Conservation (phyloP, 2,329 filamentous ascomycete genomes). For the Fonsecaea monophora region DNA sequence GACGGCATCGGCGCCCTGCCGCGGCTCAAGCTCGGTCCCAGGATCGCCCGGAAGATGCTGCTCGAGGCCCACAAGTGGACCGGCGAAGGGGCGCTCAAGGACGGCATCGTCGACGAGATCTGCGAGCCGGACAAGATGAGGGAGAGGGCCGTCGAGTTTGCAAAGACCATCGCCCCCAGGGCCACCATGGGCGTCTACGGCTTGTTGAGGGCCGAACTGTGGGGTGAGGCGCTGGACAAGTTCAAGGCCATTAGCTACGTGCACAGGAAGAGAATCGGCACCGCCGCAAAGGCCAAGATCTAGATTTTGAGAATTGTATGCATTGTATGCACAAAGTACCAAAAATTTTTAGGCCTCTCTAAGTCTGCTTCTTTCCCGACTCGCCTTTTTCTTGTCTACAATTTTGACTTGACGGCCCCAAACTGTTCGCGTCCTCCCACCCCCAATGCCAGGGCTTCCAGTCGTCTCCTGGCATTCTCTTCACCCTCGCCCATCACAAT, state of each 20-base stretch:
- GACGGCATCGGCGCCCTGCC: conserved; percentile 62
- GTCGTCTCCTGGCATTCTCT: conserved; percentile 40
- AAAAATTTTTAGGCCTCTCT: too few relatives aligned
- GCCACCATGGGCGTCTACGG: conserved; percentile 56
- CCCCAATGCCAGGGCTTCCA: conserved; percentile 37
- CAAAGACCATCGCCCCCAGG: conserved; percentile 51
- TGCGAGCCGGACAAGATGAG: conserved; percentile 59
- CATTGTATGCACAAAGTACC: background rate
- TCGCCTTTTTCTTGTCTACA: conserved; percentile 27
- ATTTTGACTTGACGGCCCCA: conserved; percentile 24
- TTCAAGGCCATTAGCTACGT: conserved; percentile 62
- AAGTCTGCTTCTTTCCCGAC: conserved; percentile 9
- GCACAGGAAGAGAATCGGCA: conserved; percentile 54
- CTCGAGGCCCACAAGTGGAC: conserved; percentile 64
- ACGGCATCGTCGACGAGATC: conserved; percentile 62
- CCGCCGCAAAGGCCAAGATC: conserved; percentile 58
- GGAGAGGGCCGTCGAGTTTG: conserved; percentile 53
- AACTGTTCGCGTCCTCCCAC: conserved; percentile 34
- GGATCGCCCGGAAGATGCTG: conserved; percentile 62
- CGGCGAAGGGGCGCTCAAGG: conserved; percentile 57
- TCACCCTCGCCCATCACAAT: conserved; percentile 57
- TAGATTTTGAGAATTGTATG: conserved; percentile 38
- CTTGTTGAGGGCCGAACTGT: conserved; percentile 60
- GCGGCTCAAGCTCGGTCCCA: conserved; percentile 59
- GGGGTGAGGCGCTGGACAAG: conserved; percentile 60